Base-by-base conservation (phyloP, 441 rosid genomes). In the Croton laevigatus region DNA sequence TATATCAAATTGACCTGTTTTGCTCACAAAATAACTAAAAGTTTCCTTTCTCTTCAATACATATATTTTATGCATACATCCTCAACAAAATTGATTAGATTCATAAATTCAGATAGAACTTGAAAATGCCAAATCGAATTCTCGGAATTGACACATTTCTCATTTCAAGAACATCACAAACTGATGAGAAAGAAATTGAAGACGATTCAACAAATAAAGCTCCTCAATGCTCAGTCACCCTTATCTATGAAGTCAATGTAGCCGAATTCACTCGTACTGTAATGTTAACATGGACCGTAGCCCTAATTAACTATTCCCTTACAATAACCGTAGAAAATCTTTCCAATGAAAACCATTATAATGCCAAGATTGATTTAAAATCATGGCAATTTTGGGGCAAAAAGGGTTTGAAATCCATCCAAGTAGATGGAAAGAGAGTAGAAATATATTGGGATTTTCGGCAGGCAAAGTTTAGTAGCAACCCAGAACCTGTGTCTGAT, bases 401-500 rank as follows among this genome's bases (percentile, higher is more conserved):
- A 44, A 90, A 90, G 60, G 96, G 97, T 71, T 81, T 86, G 20
- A 90, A 90, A 73, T 84, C 82, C 64, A 65, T 92, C 37, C 83
- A 79, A 54, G 83, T 86, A 4, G 82, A 85, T 4, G 81, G 78
- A 1, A 65, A 61, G n/a, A 71, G 80, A 57, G 81, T 86, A 8
- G 90, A 85, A 1, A 72, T 90, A 48, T 90, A 79, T 38, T 90
- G 96, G 94, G 94, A 92, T 81, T 85, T 92, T 62, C 84, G 94
- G 66, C 78, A 80, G 16, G 89, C 90, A 3, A 88, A 86, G 77
- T 85, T 92, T 78, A 70, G 89, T 0, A 65, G 38, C 68, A 80
- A 79, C 54, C 91, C 96, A 0, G 88, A 87, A 59, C 96, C 97
- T 5, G 75, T 76, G 14, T 84, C 95, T 0, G 86, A 87, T 69